Evolutionary conservation across 352 stramenopile species (phyloP).

Genomic region (Plasmopara viticola): DNA sequence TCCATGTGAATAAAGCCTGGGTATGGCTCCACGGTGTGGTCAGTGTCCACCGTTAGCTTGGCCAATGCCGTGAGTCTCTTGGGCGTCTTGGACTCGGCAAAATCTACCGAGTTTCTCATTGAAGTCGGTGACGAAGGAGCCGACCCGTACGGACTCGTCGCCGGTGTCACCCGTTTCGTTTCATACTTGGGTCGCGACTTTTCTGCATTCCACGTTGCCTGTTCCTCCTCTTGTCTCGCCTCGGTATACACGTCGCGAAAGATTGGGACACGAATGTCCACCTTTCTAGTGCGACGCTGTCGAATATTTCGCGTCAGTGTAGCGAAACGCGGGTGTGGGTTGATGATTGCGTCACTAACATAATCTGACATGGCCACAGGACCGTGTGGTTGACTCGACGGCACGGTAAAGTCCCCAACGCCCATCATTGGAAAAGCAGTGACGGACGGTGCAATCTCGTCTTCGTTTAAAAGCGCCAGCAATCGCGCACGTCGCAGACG

Average conservation of each 20-base stretch:
- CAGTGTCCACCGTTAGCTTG: constrained; percentile 27
- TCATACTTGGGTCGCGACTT: constrained; percentile 73
- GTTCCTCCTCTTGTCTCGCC: constrained; percentile 62
- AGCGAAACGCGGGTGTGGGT: constrained; percentile 97
- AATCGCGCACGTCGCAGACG: constrained; percentile 92
- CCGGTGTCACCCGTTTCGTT: constrained; percentile 38
- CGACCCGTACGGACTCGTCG: constrained; percentile 13
- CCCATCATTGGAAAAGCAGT: constrained; percentile 96
- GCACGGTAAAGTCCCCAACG: constrained; percentile 89
- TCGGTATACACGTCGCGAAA: constrained; percentile 83
- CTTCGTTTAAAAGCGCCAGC: constrained; percentile 86
- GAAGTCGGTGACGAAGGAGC: constrained; percentile 26
- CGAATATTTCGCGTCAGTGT: constrained; percentile 98
- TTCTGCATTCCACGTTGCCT: constrained; percentile 70
- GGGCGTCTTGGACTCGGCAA: constrained; percentile 51
- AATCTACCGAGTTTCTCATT: constrained; percentile 53
- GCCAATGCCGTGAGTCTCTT: background rate
- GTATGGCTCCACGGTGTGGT: constrained; percentile 74
- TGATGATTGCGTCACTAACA: constrained; percentile 97
- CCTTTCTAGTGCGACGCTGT: constrained; percentile 82
- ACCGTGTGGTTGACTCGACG: constrained; percentile 46
- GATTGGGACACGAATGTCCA: constrained; percentile 84
- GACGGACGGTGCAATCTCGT: constrained; percentile 96
- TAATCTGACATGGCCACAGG: constrained; percentile 93
- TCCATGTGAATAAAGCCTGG: constrained; percentile 97